phyloP scores from a whole-genome alignment of 139 green algal species.

The Deuterostichococcus epilithicus region DNA sequence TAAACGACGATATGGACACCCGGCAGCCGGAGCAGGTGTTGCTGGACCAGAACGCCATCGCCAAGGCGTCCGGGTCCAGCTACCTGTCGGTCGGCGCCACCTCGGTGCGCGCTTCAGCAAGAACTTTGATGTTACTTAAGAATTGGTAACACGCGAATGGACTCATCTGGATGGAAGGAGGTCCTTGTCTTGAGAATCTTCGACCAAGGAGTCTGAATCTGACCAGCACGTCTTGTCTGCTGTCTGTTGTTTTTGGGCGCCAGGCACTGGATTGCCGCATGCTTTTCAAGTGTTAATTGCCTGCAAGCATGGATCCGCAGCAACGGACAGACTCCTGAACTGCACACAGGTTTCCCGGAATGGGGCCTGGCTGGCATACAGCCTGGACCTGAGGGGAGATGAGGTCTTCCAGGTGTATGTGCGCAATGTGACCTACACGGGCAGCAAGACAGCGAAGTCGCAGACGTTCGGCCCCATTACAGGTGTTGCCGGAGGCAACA shows the following conservation, averaged over 20 bases:
- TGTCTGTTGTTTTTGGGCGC: too few relatives aligned
- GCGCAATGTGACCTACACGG: background rate
- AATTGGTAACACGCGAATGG: too few relatives aligned
- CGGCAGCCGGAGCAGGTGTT: background rate
- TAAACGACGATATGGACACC: background rate
- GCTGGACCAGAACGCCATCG: conserved; percentile 4
- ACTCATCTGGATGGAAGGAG: too few relatives aligned
- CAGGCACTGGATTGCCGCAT: background rate
- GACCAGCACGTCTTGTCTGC: too few relatives aligned
- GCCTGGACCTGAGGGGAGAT: background rate
- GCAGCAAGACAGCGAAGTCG: background rate
- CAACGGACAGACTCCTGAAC: background rate
- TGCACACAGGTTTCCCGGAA: background rate
- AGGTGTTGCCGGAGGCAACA: conserved; percentile 21
- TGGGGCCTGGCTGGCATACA: background rate
- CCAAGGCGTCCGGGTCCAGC: background rate
- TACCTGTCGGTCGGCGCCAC: background rate
- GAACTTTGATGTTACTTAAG: too few relatives aligned
- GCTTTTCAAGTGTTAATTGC: background rate
- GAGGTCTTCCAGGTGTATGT: conserved; percentile 2
- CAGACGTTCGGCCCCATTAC: background rate
- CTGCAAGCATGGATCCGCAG: background rate
- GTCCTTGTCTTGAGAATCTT: too few relatives aligned
- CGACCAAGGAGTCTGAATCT: too few relatives aligned
- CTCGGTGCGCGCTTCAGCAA: background rate